These are phyloP conservation scores for Trichoderma endophyticum DNA, from an alignment of 2,329 filamentous ascomycete genomes.

Conservation along the genomic window DNA sequence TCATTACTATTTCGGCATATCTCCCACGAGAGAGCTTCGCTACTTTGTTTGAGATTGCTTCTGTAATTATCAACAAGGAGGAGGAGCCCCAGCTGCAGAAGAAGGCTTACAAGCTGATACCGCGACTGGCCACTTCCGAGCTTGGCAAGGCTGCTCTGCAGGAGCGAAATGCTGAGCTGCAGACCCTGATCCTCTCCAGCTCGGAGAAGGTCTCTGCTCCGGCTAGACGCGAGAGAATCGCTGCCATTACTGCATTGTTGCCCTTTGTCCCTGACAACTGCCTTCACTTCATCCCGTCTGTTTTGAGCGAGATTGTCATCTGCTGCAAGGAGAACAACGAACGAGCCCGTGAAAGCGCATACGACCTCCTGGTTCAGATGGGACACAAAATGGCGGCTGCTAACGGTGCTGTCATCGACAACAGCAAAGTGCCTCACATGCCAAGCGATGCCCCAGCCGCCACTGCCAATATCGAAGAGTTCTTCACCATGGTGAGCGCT, in stretches of 20 bases:
- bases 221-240: slow-evolving; percentile 78
- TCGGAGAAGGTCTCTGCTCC: slow-evolving; percentile 83
- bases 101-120: slow-evolving; percentile 98
- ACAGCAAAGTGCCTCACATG: slow-evolving; percentile 86
- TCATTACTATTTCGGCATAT: slow-evolving; percentile 94
- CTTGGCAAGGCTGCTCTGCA: slow-evolving; percentile 71
- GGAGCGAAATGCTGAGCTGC: slow-evolving; percentile 74
- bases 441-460: slow-evolving; percentile 72
- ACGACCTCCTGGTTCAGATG: slow-evolving; percentile 85
- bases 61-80: slow-evolving; percentile 74
- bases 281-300: slow-evolving; percentile 87
- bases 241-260: slow-evolving; percentile 77
- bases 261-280: slow-evolving; percentile 72
- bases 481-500: slow-evolving; percentile 96
- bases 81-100: slow-evolving; percentile 93
- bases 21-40: slow-evolving; percentile 82
- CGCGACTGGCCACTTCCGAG: slow-evolving; percentile 78
- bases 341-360: slow-evolving; percentile 83
- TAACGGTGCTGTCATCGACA: slow-evolving; percentile 72
- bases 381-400: slow-evolving; percentile 70
- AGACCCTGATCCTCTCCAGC: slow-evolving; percentile 74
- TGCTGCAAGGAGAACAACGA: slow-evolving; percentile 98
- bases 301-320: slow-evolving; percentile 92
- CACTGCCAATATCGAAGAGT: slow-evolving; percentile 84
- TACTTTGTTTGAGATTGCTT: slow-evolving; percentile 81